These are phyloP conservation scores for Tubosaeta brunneosetosa DNA, from an alignment of 768 basidiomycete species.

Conservation along the genomic window DNA sequence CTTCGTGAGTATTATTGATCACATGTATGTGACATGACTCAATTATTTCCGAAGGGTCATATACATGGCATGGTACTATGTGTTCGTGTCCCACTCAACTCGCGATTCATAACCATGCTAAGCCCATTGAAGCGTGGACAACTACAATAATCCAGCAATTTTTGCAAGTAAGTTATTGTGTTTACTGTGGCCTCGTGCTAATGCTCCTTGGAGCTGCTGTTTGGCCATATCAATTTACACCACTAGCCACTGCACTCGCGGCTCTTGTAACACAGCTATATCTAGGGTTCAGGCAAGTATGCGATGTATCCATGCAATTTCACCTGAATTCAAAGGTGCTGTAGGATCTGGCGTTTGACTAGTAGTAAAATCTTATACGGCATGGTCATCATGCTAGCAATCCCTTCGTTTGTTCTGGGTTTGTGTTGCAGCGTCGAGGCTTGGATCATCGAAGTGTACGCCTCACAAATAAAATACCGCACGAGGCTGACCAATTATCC, in stretches of 20 bases:
- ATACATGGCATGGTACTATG: constrained; percentile 18
- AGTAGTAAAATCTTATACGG: constrained; percentile 23
- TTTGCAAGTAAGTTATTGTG: background rate
- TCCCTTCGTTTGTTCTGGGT: constrained; percentile 41
- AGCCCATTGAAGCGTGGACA: constrained; percentile 8
- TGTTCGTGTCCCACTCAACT: background rate
- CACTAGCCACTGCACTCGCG: constrained; percentile 41
- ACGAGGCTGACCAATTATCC: background rate
- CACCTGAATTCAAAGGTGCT: background rate
- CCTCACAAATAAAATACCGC: background rate
- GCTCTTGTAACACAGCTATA: constrained; percentile 50
- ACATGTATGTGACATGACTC: too few species aligned
- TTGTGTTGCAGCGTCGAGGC: constrained; percentile 40
- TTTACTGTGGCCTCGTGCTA: background rate
- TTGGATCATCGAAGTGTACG: constrained; percentile 40
- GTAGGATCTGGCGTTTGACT: constrained; percentile 16
- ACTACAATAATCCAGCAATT: constrained; percentile 11
- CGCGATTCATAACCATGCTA: background rate
- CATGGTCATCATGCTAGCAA: constrained; percentile 35
- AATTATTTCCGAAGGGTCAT: constrained; percentile 3
- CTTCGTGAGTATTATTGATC: constrained; percentile 3
- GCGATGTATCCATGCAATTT: background rate
- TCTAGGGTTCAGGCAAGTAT: constrained; percentile 41
- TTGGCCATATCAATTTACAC: constrained; percentile 52
- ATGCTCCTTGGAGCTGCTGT: constrained; percentile 28